Conservation (phyloP, 768 basidiomycete species). For the Trametes meyenii region DNA sequence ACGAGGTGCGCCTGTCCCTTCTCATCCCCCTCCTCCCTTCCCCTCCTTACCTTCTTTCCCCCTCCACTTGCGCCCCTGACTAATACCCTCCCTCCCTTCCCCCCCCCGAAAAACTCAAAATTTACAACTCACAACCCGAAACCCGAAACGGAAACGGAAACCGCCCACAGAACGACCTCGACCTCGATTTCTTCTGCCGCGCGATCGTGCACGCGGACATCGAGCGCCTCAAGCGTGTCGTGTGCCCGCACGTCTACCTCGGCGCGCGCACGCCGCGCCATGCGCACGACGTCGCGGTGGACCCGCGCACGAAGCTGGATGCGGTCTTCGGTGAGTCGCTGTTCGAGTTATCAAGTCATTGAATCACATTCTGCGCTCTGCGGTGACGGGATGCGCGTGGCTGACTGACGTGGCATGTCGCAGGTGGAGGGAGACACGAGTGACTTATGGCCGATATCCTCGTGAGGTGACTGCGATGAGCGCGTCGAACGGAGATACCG, state of each 20-base stretch:
- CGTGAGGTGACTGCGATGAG: too few relatives aligned
- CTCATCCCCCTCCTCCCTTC: background rate
- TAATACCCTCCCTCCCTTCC: background rate
- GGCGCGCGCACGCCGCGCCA: background rate
- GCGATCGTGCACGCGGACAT: conserved; percentile 61
- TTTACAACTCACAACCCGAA: background rate
- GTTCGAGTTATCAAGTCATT: too few relatives aligned
- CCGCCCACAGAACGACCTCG: conserved; percentile 59
- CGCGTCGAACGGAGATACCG: too few relatives aligned
- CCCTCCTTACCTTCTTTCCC: too few relatives aligned
- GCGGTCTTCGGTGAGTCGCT: conserved; percentile 25
- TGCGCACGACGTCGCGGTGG: conserved; percentile 4
- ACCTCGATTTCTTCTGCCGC: conserved; percentile 65
- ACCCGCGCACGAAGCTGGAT: conserved; percentile 16
- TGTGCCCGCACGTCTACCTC: conserved; percentile 47
- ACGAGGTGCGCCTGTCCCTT: conserved; percentile 45
- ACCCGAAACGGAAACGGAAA: background rate
- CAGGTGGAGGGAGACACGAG: too few relatives aligned
- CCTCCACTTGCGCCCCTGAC: background rate
- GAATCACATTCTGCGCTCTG: too few relatives aligned
- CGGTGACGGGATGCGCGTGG: too few relatives aligned
- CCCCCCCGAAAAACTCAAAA: too few relatives aligned
- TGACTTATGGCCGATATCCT: too few relatives aligned
- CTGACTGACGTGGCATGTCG: too few relatives aligned
- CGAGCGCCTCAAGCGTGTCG: conserved; percentile 52